Evolutionary conservation across 331 rosid species (phyloP).

Genomic region (Pyracantha coccinea): DNA sequence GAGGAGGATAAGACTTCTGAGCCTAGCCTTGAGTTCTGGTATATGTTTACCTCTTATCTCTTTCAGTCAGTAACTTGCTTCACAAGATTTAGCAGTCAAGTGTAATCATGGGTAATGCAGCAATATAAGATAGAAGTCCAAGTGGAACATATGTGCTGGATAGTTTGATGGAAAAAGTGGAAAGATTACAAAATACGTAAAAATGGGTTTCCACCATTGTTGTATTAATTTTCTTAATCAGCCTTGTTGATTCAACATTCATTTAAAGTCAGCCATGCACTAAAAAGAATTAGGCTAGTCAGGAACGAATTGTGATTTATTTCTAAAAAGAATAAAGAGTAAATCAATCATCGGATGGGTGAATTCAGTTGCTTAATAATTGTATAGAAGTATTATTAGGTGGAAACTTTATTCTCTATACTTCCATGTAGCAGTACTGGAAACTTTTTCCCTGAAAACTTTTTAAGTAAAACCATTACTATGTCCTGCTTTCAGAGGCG

Average conservation of each 20-base stretch:
- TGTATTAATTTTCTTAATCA: background rate
- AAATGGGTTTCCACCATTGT: background rate
- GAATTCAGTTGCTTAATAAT: background rate
- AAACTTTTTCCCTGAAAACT: background rate
- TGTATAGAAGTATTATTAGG: background rate
- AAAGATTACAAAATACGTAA: background rate
- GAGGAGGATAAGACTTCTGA: slow-evolving; percentile 97
- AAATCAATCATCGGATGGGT: background rate
- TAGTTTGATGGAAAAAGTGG: background rate
- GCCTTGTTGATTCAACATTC: background rate
- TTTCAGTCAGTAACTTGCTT: background rate
- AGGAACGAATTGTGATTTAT: background rate
- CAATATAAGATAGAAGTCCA: background rate
- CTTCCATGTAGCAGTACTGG: background rate
- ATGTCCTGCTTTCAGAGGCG: background rate
- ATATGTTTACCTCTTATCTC: slow-evolving; percentile 21
- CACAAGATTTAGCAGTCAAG: background rate
- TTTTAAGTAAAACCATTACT: background rate
- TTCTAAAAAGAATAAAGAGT: background rate
- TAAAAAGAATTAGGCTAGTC: background rate
- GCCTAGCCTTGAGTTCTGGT: slow-evolving; percentile 99
- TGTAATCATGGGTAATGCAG: background rate
- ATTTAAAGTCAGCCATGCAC: background rate
- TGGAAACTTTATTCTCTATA: background rate
- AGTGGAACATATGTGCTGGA: background rate